Evolutionary conservation across 83 land plant genomes (phyloP), one percentile per base, ranked within the genome.

Genomic region (Isoetes engelmannii): DNA sequence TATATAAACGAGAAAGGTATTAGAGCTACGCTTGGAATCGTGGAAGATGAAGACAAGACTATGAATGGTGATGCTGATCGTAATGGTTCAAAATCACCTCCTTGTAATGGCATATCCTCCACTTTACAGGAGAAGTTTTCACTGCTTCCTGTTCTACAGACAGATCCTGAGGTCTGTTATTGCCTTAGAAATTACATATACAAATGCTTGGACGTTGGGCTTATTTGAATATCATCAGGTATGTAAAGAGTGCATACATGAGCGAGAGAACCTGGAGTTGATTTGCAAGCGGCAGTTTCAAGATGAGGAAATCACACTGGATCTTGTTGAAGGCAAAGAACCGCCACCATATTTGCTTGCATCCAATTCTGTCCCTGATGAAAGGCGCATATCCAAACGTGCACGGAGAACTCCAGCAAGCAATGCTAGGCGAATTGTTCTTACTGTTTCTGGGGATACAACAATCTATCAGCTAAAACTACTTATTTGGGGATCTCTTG

Each of bases 401-500:
- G 78, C 92, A 17, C 73, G 93, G 47, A 87, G 81, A 72, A 69
- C 90, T 58, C 51, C 77, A 18, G 69, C 80, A 9, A 60, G 82
- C 61, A 67, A 43, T 61, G 87, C 84, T 9, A 84, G 82, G 64
- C 71, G 85, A 7, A 58, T 88, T 9, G 77, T 67, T 67, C 70
- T 94, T 46, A 90, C 84, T 61, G 99, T 94, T 64, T 90, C 97
- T 78, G 90, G 93, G 13, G 81, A 80, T 49, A 94, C 99, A 55
- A 77, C 99, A 41, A 71, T 94, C 41, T 90, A 90, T 63, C 97
- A 90, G 72, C 72, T 94, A 81, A 94, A 94, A 70, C 74, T 94
- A 85, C 82, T 84, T 85, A 88, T 94, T 61, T 94, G 99, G 99
- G 97, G 90, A 67, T 74, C 85, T 6, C 83, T 90, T 83, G 91